Evolutionary conservation across 1,284 basidiomycete species (phyloP).

Genomic region (Puccinia horiana): DNA sequence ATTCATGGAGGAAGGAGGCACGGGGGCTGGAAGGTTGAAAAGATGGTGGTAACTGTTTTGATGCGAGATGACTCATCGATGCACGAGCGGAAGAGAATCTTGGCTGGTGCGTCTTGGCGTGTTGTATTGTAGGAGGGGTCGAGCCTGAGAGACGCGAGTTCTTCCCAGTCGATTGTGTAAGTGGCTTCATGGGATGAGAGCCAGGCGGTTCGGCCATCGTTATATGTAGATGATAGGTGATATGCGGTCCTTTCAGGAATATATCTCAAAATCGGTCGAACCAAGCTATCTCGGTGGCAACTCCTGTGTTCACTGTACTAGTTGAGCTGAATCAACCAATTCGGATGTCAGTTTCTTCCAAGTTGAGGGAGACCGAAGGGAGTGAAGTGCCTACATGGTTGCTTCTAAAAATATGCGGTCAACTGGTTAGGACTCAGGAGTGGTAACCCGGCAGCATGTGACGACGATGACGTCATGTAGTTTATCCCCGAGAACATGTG

Average conservation of each 20-base stretch:
- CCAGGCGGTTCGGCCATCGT: not conserved
- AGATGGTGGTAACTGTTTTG: not conserved
- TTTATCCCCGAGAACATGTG: too few species aligned
- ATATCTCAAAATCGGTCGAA: not conserved
- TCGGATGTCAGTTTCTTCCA: not conserved
- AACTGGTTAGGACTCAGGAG: not conserved
- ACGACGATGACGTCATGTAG: not conserved
- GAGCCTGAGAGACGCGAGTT: slow-evolving; percentile 13
- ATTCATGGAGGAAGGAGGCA: not conserved
- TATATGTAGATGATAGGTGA: not conserved
- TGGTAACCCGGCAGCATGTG: not conserved
- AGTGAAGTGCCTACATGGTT: not conserved
- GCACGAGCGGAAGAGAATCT: slow-evolving; percentile 7
- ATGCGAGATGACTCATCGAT: slow-evolving; percentile 8
- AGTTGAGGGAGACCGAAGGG: not conserved
- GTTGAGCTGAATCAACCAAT: not conserved
- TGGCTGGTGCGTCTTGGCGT: not conserved
- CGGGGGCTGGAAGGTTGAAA: not conserved
- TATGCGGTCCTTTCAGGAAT: not conserved
- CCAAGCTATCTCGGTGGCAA: not conserved
- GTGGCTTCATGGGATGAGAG: not conserved
- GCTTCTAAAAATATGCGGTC: not conserved
- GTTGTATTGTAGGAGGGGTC: not conserved
- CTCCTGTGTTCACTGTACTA: not conserved
- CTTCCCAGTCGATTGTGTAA: slow-evolving; percentile 16